Base-by-base conservation (phyloP, 2,329 filamentous ascomycete species). In the Aaosphaeria arxii region DNA sequence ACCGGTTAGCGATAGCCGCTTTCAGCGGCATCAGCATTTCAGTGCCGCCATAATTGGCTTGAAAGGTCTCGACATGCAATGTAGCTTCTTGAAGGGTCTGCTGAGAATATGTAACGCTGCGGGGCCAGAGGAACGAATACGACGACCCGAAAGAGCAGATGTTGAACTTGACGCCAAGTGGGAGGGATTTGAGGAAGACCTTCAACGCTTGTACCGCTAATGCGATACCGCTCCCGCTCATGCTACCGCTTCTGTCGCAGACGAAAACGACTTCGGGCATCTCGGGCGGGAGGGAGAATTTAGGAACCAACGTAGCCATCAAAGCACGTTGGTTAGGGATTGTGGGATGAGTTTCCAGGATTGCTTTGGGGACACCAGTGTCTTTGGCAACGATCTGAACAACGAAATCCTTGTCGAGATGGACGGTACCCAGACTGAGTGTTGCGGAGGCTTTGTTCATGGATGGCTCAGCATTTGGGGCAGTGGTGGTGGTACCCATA, bases 261-360 rank as follows among this genome's bases (percentile, higher is more conserved):
- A 91, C 71, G 55, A 91, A 89, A 13, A 90, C 80, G 24, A 91
- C 77, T 61, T 91, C 87, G 0, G 78, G 78, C 13, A 66, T 70
- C 6, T 77, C 73, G 0, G 76, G 62, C 0, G 82, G 80, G 0
- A 88, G 70, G n/a, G 75, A 74, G 67, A 89, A 88, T 52, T 82
- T 84, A 2, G 87, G 87, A 0, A 89, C 84, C 0, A 90, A 71
- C 0, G 86, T 88, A 0, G 80, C 73, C 85, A 91, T 88, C 49
- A 90, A 62, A 0, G 86, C 85, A 4, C 82, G 77, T 43, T 87
- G 83, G 46, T 81, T 74, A 0, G 78, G 72, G 2, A 87, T 74
- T 0, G 71, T 78, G 0, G 85, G 79, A 55, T 90, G 86, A 0
- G 72, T 78, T 63, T 90, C 87, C 1, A 90, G 69, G 3, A 89